phyloP scores from a whole-genome alignment of 2,329 filamentous ascomycete genomes.

The Rhexocercosporidium sp. region DNA sequence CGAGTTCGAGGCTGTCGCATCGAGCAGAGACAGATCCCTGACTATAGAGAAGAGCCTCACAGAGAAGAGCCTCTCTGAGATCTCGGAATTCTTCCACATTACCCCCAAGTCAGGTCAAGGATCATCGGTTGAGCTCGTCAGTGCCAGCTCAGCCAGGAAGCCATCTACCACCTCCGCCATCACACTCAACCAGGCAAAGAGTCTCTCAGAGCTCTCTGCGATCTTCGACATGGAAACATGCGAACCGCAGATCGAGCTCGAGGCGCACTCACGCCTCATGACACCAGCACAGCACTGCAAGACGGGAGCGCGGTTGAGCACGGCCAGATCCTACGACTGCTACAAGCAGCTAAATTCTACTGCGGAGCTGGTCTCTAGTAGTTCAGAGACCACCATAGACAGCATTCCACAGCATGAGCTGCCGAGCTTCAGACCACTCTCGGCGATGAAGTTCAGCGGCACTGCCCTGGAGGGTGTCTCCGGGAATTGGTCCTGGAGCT shows the following conservation, averaged over 20 bases:
- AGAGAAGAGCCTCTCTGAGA: not conserved
- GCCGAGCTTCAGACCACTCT: constrained; percentile 2
- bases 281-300: not conserved
- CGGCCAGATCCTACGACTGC: not conserved
- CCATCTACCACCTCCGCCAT: not conserved
- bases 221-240: not conserved
- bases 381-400: not conserved
- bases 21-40: not conserved
- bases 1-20: not conserved
- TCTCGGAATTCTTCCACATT: not conserved
- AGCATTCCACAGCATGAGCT: not conserved
- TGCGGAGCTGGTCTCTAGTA: not conserved
- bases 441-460: constrained; percentile 7
- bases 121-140: not conserved
- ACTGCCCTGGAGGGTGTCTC: not conserved
- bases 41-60: not conserved
- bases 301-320: not conserved
- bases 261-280: not conserved
- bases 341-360: not conserved
- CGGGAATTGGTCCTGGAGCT: not conserved
- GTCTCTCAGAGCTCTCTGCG: constrained; percentile 6
- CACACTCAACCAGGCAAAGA: not conserved
- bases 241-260: not conserved
- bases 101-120: not conserved
- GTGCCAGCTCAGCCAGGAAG: not conserved